Base-by-base conservation (phyloP, 163 green algal genomes). In the Chlamydomonas reinhardtii region DNA sequence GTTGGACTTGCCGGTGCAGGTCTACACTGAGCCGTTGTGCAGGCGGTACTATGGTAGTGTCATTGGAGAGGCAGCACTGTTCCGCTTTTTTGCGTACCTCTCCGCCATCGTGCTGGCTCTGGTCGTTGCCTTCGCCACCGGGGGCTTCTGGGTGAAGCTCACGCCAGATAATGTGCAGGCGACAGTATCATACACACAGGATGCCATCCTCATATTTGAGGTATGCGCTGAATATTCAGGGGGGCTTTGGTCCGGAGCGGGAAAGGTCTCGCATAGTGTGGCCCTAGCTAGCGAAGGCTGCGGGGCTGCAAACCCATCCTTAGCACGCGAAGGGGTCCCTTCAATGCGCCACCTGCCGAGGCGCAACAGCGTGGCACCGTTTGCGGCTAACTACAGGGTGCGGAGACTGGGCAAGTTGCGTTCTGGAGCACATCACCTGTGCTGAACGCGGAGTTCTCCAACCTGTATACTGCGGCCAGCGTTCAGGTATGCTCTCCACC, bases 131-230 rank as follows among this genome's bases (percentile, higher is more conserved):
- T 94, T 88, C 70, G 90, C 87, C 0, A 93, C 92, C 20, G 92
- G 90, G 1, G 89, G 89, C 16, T 94, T 92, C 61, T 95, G 92
- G 92, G 35, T 64, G n/a, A 92, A 91, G 32, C 25, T 94, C 0
- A 90, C 86, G 19, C 82, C 83, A 24, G 85, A 80, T 14, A 54
- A 92, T 9, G 35, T 39, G 35, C 92, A 95, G 81, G 65, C 90
- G 19, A 87, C 75, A 17, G 92, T 95, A 16, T 83, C 92, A 34
- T 95, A 93, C 69, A 93, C 84, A 2, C 48, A 90, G 2, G 90
- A 94, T 73, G 90, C 84, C 0, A 31, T 95, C 24, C 70, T 93
- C 31, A 31, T 94, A 11, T 87, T 95, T 32, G 86, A 94, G 92
- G 92, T 94, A 48, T 56, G 48, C 5, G 9, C 48, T 56, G 12